These are phyloP conservation scores for Musa beccarii DNA, from an alignment of 176 grass and related monocot species.

Conservation along the genomic window DNA sequence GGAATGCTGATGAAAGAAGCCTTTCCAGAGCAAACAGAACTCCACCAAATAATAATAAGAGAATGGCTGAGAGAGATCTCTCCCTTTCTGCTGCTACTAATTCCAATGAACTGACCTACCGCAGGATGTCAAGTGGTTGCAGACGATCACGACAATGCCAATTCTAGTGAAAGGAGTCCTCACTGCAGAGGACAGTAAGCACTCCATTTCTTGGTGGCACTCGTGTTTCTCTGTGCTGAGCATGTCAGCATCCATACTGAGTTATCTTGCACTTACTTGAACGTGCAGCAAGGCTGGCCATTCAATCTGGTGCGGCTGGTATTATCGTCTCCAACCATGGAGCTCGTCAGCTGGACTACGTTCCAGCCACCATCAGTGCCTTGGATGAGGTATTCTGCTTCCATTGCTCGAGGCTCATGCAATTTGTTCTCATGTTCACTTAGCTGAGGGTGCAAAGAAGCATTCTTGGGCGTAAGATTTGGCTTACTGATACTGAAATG, in stretches of 20 bases:
- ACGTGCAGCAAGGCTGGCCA: conserved; percentile 55
- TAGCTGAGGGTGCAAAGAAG: neutral
- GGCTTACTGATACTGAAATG: neutral
- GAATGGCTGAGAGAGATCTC: neutral
- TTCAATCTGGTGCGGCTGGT: conserved; percentile 71
- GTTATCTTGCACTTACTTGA: neutral
- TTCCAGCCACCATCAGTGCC: conserved; percentile 53
- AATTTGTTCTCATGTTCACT: neutral
- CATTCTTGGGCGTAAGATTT: neutral
- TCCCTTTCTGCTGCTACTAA: neutral
- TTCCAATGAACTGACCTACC: neutral
- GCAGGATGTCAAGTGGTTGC: conserved; percentile 92
- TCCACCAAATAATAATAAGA: neutral
- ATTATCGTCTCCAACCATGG: conserved; percentile 94
- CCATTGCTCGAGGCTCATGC: neutral
- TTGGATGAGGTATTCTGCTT: conserved; percentile 14
- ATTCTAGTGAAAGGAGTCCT: conserved; percentile 96
- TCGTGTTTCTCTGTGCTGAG: neutral
- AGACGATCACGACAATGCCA: conserved; percentile 84
- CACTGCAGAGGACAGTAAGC: conserved; percentile 75
- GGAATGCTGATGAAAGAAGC: too few species aligned
- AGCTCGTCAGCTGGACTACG: conserved; percentile 83
- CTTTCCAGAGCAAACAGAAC: too few species aligned
- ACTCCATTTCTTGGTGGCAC: neutral
- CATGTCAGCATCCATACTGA: neutral